Percentiles rank a stretch among this genome's conserved stretches.
Conservation (phyloP, 495 filamentous ascomycete genomes). For the Trichodelitschia bisporula region DNA sequence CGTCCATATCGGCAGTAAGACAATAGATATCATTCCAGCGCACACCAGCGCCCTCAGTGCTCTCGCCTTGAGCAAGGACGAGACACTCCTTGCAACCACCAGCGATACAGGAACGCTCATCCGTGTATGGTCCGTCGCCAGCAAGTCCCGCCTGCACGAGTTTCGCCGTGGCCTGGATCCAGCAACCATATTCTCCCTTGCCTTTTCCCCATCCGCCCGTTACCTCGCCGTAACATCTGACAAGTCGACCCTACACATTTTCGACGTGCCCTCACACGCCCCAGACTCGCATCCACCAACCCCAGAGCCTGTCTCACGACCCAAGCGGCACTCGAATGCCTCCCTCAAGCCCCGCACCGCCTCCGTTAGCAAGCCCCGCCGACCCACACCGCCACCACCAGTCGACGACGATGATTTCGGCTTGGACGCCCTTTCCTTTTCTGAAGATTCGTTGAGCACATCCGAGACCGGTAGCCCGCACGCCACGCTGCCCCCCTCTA, state of each 20-base stretch:
- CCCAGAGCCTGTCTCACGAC: too few relatives aligned
- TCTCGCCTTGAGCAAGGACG: constrained; percentile 58
- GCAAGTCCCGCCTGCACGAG: constrained; percentile 56
- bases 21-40: constrained; percentile 84
- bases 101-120: constrained; percentile 80
- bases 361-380: background rate
- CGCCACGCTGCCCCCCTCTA: constrained; percentile 49
- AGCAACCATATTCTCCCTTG: constrained; percentile 64
- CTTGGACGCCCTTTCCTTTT: background rate
- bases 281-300: background rate
- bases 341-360: constrained; percentile 1
- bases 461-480: background rate
- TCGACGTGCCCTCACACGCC: constrained; percentile 29
- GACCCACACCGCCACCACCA: background rate
- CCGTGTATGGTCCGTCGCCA: constrained; percentile 54
- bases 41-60: constrained; percentile 58
- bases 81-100: constrained; percentile 66
- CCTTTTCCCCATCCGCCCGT: constrained; percentile 56
- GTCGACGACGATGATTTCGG: background rate
- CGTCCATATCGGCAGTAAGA: constrained; percentile 46
- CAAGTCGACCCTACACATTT: constrained; percentile 85
- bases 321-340: too few relatives aligned
- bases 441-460: background rate
- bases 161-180: constrained; percentile 72
- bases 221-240: constrained; percentile 86